Percentiles rank a stretch among this genome's conserved stretches.
Conservation (phyloP, 2,329 filamentous ascomycete species). For the Diaporthe capsici region DNA sequence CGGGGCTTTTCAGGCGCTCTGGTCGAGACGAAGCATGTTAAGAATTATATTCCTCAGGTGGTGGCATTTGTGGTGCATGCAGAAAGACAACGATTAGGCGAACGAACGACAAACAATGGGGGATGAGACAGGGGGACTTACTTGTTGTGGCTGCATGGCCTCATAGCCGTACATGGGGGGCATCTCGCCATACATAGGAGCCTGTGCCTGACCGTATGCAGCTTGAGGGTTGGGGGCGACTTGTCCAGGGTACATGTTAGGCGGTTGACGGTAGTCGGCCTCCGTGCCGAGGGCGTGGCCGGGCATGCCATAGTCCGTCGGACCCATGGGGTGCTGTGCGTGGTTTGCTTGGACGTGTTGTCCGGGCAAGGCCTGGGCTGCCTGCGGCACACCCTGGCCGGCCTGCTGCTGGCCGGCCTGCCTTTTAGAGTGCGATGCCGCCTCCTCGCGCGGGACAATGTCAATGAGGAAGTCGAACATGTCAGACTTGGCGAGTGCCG, state of each 20-base stretch:
- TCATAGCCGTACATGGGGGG: slow-evolving; percentile 89
- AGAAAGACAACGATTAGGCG: slow-evolving; percentile 42
- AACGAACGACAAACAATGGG: slow-evolving; percentile 21
- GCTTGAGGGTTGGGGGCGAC: slow-evolving; percentile 80
- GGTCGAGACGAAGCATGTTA: slow-evolving; percentile 35
- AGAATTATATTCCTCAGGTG: slow-evolving; percentile 60
- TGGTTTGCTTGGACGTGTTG: slow-evolving; percentile 71
- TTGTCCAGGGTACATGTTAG: slow-evolving; percentile 85
- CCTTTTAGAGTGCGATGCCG: slow-evolving; percentile 86
- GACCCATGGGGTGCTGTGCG: slow-evolving; percentile 68
- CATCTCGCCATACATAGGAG: slow-evolving; percentile 85
- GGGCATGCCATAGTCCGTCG: slow-evolving; percentile 72
- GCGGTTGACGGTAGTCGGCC: slow-evolving; percentile 84
- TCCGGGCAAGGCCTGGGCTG: slow-evolving; percentile 67
- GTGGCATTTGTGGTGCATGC: slow-evolving; percentile 59
- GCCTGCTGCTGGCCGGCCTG: slow-evolving; percentile 65
- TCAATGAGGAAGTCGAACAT: slow-evolving; percentile 99
- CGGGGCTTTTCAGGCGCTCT: slow-evolving; percentile 39
- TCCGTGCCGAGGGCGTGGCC: slow-evolving; percentile 76
- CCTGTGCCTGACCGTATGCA: slow-evolving; percentile 83
- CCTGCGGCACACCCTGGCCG: slow-evolving; percentile 58
- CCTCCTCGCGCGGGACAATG: slow-evolving; percentile 96
- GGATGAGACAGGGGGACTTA: slow-evolving; percentile 59
- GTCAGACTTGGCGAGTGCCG: slow-evolving; percentile 94
- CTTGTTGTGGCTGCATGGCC: slow-evolving; percentile 86